These are phyloP conservation scores for Amylostereum areolatum DNA, from an alignment of 1,284 basidiomycete species.

Conservation along the genomic window DNA sequence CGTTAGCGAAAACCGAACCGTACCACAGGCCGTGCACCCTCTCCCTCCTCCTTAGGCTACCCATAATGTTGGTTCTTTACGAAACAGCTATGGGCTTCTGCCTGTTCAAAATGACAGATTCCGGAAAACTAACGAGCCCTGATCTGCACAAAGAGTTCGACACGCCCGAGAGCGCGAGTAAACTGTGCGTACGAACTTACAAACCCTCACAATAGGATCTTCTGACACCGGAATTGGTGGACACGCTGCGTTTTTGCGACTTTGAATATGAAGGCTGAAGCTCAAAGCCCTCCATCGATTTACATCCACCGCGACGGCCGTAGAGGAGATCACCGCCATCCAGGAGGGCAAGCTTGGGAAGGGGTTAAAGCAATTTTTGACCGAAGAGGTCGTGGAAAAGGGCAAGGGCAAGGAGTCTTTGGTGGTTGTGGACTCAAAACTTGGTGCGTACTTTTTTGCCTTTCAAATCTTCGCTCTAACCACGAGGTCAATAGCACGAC, in stretches of 20 bases:
- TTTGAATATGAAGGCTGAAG: constrained; percentile 61
- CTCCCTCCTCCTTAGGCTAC: no score
- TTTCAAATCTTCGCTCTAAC: constrained; percentile 1
- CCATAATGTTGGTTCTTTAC: constrained; percentile 71
- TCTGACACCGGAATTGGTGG: not conserved
- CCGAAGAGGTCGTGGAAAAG: constrained; percentile 81
- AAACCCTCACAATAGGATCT: not conserved
- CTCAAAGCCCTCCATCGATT: constrained; percentile 95
- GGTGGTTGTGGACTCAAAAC: constrained; percentile 85
- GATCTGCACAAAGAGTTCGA: constrained; percentile 92
- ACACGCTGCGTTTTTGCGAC: not conserved
- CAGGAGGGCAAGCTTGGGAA: constrained; percentile 93
- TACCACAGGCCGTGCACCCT: no score
- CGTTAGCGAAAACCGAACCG: no score
- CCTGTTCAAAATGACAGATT: constrained; percentile 93
- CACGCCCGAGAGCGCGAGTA: constrained; percentile 86
- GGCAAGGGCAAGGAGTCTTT: constrained; percentile 87
- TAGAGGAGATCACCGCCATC: constrained; percentile 94
- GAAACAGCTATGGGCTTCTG: constrained; percentile 92
- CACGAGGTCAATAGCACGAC: constrained; percentile 45
- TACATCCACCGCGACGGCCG: constrained; percentile 93
- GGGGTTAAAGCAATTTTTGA: constrained; percentile 89
- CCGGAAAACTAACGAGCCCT: constrained; percentile 81
- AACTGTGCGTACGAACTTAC: constrained; percentile 56
- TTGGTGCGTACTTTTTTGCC: constrained; percentile 54